phyloP scores from a whole-genome alignment of 176 grass and related monocot genomes.

The Oryza brachyantha region DNA sequence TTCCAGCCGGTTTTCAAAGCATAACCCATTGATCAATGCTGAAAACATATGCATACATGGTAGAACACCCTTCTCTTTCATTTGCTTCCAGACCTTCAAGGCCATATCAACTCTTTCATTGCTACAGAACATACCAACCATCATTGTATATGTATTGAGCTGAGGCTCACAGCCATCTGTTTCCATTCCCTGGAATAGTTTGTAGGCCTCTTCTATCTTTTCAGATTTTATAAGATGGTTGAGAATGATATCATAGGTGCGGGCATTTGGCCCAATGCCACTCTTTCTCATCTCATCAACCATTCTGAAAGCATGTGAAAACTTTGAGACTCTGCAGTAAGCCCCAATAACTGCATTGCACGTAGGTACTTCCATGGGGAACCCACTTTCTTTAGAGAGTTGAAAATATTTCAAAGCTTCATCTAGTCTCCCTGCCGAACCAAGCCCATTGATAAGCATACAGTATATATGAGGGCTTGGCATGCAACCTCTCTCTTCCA shows the following conservation, averaged over 20 bases:
- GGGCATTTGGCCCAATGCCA: conserved; percentile 55
- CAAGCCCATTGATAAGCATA: conserved; percentile 69
- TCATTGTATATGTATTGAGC: conserved; percentile 70
- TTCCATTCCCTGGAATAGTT: conserved; percentile 51
- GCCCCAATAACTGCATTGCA: conserved; percentile 73
- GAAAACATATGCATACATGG: conserved; percentile 80
- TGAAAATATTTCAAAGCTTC: conserved; percentile 73
- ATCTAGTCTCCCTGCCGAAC: conserved; percentile 46
- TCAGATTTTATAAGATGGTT: conserved; percentile 56
- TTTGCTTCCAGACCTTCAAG: conserved; percentile 69
- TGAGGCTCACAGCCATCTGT: conserved; percentile 48
- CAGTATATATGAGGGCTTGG: conserved; percentile 72
- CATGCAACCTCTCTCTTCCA: conserved; percentile 52
- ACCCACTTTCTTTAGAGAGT: conserved; percentile 59
- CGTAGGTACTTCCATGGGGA: conserved; percentile 54
- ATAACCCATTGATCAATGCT: conserved; percentile 59
- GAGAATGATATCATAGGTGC: conserved; percentile 64
- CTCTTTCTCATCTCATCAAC: conserved; percentile 59
- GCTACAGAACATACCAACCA: conserved; percentile 65
- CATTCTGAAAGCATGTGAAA: conserved; percentile 66
- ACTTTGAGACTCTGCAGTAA: conserved; percentile 54
- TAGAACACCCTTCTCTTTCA: conserved; percentile 57
- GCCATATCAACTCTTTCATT: conserved; percentile 72
- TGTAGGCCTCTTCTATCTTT: conserved; percentile 50
- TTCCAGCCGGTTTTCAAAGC: conserved; percentile 64